Base-by-base conservation (phyloP, 148 eudicot species). In the Rhododendron henanense region DNA sequence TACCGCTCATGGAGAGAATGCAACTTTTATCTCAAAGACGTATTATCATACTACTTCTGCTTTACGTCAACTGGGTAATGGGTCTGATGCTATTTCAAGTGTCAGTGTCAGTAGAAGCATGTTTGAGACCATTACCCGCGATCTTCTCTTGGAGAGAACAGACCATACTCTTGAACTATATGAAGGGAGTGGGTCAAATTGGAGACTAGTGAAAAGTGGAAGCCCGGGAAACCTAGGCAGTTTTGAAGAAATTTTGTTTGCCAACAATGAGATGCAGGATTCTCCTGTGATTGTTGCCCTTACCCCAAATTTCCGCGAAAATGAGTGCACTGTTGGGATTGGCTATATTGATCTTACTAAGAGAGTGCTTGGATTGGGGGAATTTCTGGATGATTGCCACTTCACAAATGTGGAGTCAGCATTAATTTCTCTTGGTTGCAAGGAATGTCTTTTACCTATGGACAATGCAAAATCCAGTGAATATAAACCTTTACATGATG, bases 211-310 rank as follows among this genome's bases (percentile, higher is more conserved):
- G 53, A 97, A 95, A 92, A 91, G 93, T 65, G 99, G 98, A 87
- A 94, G 95, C 87, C 99, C 98, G 0, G 99, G 99, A 87, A 97
- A 97, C 89, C 89, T 97, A 39, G 96, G 98, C 81, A 93, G 96
- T 88, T 97, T 97, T 86, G 99, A 97, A 87, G 99, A 97, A 71
- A 87, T 94, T 89, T 88, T 97, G 84, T 97, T 97, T 91, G 94
- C 99, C 76, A 93, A 97, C 86, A 95, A 95, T 91, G 99, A 97
- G 55, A 97, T 97, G 99, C 99, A 97, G 82, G 98, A 95, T 84
- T 93, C 98, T 83, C 98, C 99, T n/a, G 98, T 90, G 53, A 93
- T 92, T 84, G 93, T 94, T 85, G 94, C 99, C 53, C 88, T 97
- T 73, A 45, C 88, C 55, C 94, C 94, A 37, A 94, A 81, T 28